A percentile compares a stretch with the other conserved stretches of the same genome.
Evolutionary conservation across 805 yeast species (phyloP).

Genomic region (Pichia nakasei): DNA sequence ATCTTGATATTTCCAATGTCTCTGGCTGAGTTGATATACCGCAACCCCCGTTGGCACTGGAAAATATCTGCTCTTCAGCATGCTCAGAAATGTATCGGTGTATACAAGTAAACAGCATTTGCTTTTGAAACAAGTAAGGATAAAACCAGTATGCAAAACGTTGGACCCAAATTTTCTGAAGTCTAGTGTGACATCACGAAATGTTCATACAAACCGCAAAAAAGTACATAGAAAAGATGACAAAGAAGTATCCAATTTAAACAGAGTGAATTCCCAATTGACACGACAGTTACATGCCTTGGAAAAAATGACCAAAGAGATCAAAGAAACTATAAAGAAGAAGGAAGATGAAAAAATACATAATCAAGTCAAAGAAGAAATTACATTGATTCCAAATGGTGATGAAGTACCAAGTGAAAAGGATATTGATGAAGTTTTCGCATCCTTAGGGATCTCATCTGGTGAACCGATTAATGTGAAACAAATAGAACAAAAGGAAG

Average conservation of each 20-base stretch:
- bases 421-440: conserved; percentile 23
- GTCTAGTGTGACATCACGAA: neutral
- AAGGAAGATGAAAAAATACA: conserved; percentile 14
- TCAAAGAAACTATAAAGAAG: conserved; percentile 15
- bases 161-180: no score
- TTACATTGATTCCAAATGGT: conserved; percentile 2
- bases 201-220: neutral
- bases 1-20: no score
- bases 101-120: no score
- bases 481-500: neutral
- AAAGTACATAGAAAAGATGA: neutral
- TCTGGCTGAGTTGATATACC: no score
- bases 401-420: conserved; percentile 15
- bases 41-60: no score
- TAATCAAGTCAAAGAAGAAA: conserved; percentile 14
- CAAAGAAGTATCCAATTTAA: neutral
- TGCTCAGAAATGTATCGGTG: neutral
- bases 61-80: no score
- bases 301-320: conserved; percentile 22
- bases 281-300: conserved; percentile 24
- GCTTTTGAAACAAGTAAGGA: neutral
- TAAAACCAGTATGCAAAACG: neutral
- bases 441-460: conserved; percentile 13
- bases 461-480: conserved; percentile 8
- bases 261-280: conserved; percentile 10